Evolutionary conservation across 2,329 filamentous ascomycete genomes (phyloP).

Genomic region (Claviceps sp.): DNA sequence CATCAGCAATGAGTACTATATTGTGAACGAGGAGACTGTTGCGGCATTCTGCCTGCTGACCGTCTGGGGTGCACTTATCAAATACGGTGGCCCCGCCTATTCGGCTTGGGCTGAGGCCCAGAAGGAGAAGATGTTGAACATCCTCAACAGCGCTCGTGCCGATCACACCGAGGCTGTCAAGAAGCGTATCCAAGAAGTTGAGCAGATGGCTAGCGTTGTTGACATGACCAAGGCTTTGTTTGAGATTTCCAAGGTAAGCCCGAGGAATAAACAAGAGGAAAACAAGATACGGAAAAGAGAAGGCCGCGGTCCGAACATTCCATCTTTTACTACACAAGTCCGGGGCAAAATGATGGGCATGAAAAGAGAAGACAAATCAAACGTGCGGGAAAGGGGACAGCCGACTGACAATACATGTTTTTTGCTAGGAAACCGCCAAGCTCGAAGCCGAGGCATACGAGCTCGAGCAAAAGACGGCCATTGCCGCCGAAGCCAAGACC

Average conservation of each 20-base stretch:
- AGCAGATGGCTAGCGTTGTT: constrained; percentile 88
- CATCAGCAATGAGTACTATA: constrained; percentile 99
- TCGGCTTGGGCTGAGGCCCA: constrained; percentile 82
- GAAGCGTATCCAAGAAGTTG: constrained; percentile 82
- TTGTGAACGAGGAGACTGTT: constrained; percentile 97
- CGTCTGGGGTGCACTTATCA: constrained; percentile 84
- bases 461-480: constrained; percentile 89
- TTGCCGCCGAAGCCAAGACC: constrained; percentile 83
- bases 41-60: constrained; percentile 84
- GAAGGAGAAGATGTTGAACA: constrained; percentile 83
- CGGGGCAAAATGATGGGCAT: no score
- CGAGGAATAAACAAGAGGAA: neutral
- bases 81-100: constrained; percentile 88
- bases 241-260: constrained; percentile 82
- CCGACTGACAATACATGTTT: constrained; percentile 1
- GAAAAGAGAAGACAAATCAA: neutral
- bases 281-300: neutral
- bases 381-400: no score
- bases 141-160: constrained; percentile 84
- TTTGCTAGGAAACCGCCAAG: constrained; percentile 74
- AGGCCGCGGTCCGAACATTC: no score
- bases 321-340: no score
- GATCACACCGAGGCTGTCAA: constrained; percentile 95
- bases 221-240: constrained; percentile 96
- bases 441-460: constrained; percentile 94